Evolutionary conservation across 495 filamentous ascomycete species (phyloP).

Genomic region (Penicillium dipodomyicola): DNA sequence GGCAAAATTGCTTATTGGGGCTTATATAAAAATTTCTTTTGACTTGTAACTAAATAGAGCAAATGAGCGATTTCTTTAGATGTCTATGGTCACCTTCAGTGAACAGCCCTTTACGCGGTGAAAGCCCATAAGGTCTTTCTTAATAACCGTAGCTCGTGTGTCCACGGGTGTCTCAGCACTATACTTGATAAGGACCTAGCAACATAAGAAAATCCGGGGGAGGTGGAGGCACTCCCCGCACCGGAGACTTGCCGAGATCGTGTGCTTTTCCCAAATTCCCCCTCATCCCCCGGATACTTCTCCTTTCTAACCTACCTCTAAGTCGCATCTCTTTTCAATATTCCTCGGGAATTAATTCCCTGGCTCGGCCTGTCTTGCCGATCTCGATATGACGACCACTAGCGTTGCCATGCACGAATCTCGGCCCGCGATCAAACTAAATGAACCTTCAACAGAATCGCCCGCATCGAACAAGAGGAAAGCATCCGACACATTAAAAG

Average conservation of each 20-base stretch:
- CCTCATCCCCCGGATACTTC: constrained; percentile 13
- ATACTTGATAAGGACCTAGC: not conserved
- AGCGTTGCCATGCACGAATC: constrained; percentile 21
- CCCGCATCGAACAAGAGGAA: constrained; percentile 32
- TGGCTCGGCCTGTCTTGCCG: constrained; percentile 16
- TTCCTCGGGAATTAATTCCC: constrained; percentile 1
- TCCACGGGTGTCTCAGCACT: no score
- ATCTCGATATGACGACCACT: constrained; percentile 22
- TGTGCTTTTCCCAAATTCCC: constrained; percentile 1
- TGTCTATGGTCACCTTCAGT: not conserved
- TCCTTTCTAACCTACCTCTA: constrained; percentile 1
- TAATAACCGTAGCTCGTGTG: not conserved
- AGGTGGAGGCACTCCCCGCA: constrained; percentile 11
- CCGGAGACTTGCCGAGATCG: constrained; percentile 11
- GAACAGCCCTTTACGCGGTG: not conserved
- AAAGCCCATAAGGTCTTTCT: not conserved
- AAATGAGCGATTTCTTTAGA: not conserved
- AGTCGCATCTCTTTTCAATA: not conserved
- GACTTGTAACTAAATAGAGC: not conserved
- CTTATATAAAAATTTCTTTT: not conserved
- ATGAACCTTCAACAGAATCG: constrained; percentile 2
- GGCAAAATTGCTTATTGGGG: not conserved
- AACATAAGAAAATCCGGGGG: constrained; percentile 2
- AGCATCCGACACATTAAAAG: constrained; percentile 24
- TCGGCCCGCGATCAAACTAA: constrained; percentile 12